These are phyloP conservation scores for Opeltia flavorubescens DNA, from an alignment of 495 filamentous ascomycete genomes.

Conservation along the genomic window DNA sequence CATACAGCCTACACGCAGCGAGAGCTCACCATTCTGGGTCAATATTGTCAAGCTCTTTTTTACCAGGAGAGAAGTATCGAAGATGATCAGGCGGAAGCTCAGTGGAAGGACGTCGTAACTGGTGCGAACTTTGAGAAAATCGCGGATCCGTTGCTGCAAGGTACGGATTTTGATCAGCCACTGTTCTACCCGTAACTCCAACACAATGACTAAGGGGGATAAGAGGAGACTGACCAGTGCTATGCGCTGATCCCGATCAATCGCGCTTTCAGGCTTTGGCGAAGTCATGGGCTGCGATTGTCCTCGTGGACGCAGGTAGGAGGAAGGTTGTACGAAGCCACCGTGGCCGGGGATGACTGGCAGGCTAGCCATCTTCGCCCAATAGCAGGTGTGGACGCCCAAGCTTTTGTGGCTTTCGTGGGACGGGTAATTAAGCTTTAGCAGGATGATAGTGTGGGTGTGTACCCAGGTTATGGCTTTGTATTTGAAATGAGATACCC, in stretches of 20 bases:
- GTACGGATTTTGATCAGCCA: neutral
- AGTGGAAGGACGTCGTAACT: constrained; percentile 99
- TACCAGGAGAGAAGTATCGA: constrained; percentile 88
- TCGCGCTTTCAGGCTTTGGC: constrained; percentile 47
- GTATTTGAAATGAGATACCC: too few relatives aligned
- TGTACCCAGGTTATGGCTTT: too few relatives aligned
- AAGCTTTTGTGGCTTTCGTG: too few relatives aligned
- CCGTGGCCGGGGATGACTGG: constrained; percentile 24
- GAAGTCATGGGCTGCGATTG: constrained; percentile 37
- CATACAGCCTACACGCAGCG: neutral
- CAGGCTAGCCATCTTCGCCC: neutral
- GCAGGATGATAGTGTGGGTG: too few relatives aligned
- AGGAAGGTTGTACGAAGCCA: constrained; percentile 64
- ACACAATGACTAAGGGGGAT: neutral
- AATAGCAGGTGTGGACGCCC: neutral
- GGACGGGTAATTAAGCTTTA: too few relatives aligned
- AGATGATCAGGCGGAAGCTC: constrained; percentile 87
- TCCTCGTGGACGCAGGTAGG: constrained; percentile 59
- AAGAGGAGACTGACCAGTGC: constrained; percentile 56
- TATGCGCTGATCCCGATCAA: constrained; percentile 84
- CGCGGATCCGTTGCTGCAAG: constrained; percentile 68
- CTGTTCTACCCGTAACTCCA: neutral
- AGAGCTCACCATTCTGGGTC: constrained; percentile 77
- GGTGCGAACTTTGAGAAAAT: constrained; percentile 91
- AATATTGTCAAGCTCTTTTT: constrained; percentile 95